A percentile compares a stretch with the other conserved stretches of the same genome.
Evolutionary conservation across 352 stramenopile species (phyloP).

Genomic region (Globisporangium megalacanthum): DNA sequence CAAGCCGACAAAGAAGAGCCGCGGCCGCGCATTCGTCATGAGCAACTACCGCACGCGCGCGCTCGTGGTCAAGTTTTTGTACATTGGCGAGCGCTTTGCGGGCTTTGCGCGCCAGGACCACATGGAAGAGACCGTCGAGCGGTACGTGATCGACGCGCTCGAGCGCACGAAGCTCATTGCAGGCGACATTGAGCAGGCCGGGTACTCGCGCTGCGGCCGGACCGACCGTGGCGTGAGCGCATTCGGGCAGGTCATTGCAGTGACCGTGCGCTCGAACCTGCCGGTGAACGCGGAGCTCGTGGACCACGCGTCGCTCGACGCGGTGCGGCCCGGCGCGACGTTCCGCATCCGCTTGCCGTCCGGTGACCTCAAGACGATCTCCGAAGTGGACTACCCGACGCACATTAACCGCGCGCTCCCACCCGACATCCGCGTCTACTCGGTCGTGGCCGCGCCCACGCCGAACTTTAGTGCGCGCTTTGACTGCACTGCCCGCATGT

Average conservation of each 20-base stretch:
- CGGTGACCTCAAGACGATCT: conserved; percentile 64
- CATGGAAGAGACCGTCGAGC: conserved; percentile 92
- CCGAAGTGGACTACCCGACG: conserved; percentile 94
- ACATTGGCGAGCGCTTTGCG: conserved; percentile 83
- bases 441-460: conserved; percentile 71
- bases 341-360: conserved; percentile 57
- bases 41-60: conserved; percentile 68
- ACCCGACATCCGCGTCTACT: conserved; percentile 77
- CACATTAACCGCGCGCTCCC: conserved; percentile 97
- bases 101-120: conserved; percentile 87
- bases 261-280: conserved; percentile 73
- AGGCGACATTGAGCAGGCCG: conserved; percentile 54
- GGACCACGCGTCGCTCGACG: conserved; percentile 57
- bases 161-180: conserved; percentile 89
- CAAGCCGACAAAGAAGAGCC: conserved; percentile 29
- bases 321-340: conserved; percentile 48
- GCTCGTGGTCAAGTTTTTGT: conserved; percentile 82
- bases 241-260: conserved; percentile 72
- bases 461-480: conserved; percentile 95
- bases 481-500: conserved; percentile 89
- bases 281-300: conserved; percentile 57
- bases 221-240: conserved; percentile 96
- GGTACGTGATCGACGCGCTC: conserved; percentile 92
- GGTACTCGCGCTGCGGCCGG: conserved; percentile 95
- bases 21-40: conserved; percentile 58